Evolutionary conservation across 2,329 filamentous ascomycete genomes (phyloP).

Genomic region (Fusarium sp.): DNA sequence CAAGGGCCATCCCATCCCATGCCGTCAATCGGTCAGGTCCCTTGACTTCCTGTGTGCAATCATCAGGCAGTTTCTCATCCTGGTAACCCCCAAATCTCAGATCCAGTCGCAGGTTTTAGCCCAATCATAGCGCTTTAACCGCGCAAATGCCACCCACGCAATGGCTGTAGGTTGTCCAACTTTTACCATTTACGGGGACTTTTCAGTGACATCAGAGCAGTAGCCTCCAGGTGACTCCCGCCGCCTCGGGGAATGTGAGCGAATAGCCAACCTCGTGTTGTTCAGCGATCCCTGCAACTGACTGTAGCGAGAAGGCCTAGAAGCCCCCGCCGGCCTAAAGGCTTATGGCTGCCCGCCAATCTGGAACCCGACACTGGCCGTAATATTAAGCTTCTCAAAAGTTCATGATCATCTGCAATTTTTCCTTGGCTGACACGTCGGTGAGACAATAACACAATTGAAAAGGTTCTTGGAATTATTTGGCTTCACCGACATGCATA

Average conservation of each 20-base stretch:
- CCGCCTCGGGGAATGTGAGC: slow-evolving; percentile 22
- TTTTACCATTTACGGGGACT: slow-evolving; percentile 11
- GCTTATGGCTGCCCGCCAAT: background rate
- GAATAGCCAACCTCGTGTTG: slow-evolving; percentile 36
- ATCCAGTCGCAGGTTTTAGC: slow-evolving; percentile 14
- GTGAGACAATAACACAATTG: slow-evolving; percentile 9
- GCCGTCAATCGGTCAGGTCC: slow-evolving; percentile 25
- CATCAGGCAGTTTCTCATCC: slow-evolving; percentile 35
- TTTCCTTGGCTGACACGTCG: slow-evolving; percentile 16
- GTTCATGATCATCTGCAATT: slow-evolving; percentile 20
- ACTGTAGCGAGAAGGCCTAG: background rate
- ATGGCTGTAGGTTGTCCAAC: background rate
- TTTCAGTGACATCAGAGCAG: slow-evolving; percentile 35
- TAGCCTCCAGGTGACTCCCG: slow-evolving; percentile 26
- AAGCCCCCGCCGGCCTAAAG: background rate
- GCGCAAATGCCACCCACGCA: slow-evolving; percentile 18
- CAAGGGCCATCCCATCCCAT: slow-evolving; percentile 22
- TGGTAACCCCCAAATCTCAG: slow-evolving; percentile 25
- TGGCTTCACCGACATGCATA: background rate
- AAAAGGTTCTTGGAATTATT: background rate
- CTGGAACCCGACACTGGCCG: slow-evolving; percentile 38
- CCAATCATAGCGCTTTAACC: slow-evolving; percentile 21
- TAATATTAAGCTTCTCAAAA: slow-evolving; percentile 1
- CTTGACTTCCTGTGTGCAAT: slow-evolving; percentile 30
- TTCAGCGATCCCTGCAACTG: slow-evolving; percentile 31